Conservation (phyloP, 768 basidiomycete species). For the Tulasnella sp. region DNA sequence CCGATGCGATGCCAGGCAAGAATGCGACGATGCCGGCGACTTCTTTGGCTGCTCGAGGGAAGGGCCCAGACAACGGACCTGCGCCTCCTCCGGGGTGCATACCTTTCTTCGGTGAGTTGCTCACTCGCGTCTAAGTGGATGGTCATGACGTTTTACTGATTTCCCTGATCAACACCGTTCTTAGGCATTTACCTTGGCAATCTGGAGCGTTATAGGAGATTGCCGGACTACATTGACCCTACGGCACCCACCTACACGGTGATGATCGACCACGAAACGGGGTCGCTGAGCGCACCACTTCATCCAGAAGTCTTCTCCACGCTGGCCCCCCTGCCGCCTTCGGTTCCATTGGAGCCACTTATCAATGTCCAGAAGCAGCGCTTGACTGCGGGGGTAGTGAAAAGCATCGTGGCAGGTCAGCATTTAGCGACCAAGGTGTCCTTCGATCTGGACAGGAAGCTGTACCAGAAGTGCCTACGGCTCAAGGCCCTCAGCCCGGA, state of each 20-base stretch:
- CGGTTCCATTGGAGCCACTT: constrained; percentile 73
- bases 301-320: constrained; percentile 72
- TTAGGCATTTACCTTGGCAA: constrained; percentile 69
- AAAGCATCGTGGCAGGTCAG: constrained; percentile 68
- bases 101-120: constrained; percentile 67
- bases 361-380: constrained; percentile 88
- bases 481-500: constrained; percentile 47
- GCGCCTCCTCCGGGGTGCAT: constrained; percentile 46
- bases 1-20: constrained; percentile 35
- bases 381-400: constrained; percentile 67
- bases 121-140: neutral
- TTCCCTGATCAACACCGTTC: constrained; percentile 1
- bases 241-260: constrained; percentile 63
- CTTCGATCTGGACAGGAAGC: constrained; percentile 57
- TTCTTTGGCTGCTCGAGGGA: constrained; percentile 28
- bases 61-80: constrained; percentile 32
- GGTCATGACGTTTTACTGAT: neutral
- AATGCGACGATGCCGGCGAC: constrained; percentile 16
- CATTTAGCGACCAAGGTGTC: constrained; percentile 65
- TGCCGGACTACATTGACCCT: constrained; percentile 76
- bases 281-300: constrained; percentile 54
- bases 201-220: constrained; percentile 47
- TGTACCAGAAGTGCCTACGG: constrained; percentile 64
- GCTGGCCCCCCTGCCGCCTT: constrained; percentile 55
- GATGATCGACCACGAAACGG: constrained; percentile 48